Conservation (phyloP, 768 basidiomycete genomes). For the Tulasnella sp. region DNA sequence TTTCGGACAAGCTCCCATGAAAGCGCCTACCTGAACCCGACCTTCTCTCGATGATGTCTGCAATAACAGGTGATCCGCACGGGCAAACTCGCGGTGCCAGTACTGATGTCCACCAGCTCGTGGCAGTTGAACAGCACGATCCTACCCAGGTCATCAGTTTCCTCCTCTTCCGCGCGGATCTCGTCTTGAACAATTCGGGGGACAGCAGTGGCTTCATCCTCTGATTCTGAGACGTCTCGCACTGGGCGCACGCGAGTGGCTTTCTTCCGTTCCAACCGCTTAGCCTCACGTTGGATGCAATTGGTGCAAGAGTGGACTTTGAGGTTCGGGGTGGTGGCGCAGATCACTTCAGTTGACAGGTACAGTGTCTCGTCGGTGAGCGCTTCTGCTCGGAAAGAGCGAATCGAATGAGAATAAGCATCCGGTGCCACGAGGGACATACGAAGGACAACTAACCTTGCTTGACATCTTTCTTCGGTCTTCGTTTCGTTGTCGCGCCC, state of each 20-base stretch:
- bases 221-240: constrained; percentile 40
- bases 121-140: constrained; percentile 96
- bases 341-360: constrained; percentile 63
- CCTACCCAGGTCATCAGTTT: constrained; percentile 32
- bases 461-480: constrained; percentile 74
- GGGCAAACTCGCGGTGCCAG: constrained; percentile 81
- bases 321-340: constrained; percentile 67
- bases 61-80: constrained; percentile 97
- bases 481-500: constrained; percentile 73
- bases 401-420: constrained; percentile 4
- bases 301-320: constrained; percentile 76
- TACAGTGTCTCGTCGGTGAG: constrained; percentile 57
- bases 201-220: constrained; percentile 50
- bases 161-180: constrained; percentile 11
- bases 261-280: constrained; percentile 81
- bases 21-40: constrained; percentile 51
- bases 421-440: constrained; percentile 9
- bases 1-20: not conserved
- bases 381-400: constrained; percentile 40
- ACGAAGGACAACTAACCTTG: constrained; percentile 42
- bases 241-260: constrained; percentile 68
- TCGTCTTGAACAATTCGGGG: not conserved
- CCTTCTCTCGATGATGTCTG: constrained; percentile 94
- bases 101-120: constrained; percentile 77
- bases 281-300: constrained; percentile 82